phyloP scores from a whole-genome alignment of 805 yeast genomes.

The Cyberlindnera americana region DNA sequence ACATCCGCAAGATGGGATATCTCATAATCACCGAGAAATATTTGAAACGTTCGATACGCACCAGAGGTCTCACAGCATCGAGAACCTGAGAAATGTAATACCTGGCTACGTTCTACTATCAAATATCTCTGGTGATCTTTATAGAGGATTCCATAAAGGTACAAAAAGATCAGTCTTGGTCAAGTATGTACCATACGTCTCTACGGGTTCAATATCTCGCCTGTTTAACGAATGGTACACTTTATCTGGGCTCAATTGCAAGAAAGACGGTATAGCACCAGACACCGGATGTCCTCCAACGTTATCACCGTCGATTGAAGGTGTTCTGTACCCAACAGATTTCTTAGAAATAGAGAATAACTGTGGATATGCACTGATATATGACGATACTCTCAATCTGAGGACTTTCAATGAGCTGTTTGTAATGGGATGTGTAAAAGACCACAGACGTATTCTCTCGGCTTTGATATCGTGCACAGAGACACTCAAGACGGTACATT shows the following conservation, averaged over 20 bases:
- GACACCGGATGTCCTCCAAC: conserved; percentile 10
- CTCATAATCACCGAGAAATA: too few relatives aligned
- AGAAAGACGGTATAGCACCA: background rate
- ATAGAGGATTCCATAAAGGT: conserved; percentile 19
- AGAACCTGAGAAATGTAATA: conserved; percentile 10
- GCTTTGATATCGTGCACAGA: conserved; percentile 25
- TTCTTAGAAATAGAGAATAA: conserved; percentile 12
- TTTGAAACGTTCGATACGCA: conserved; percentile 16
- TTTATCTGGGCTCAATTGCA: conserved; percentile 15
- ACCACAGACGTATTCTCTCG: conserved; percentile 20
- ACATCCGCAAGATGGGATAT: conserved; percentile 12
- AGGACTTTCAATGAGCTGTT: conserved; percentile 18
- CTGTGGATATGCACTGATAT: conserved; percentile 19
- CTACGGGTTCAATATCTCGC: conserved; percentile 22
- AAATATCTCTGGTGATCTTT: conserved; percentile 19
- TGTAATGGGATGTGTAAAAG: conserved; percentile 9
- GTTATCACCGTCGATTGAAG: conserved; percentile 15
- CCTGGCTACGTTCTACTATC: conserved; percentile 21
- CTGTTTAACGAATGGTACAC: conserved; percentile 25
- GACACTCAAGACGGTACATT: conserved; percentile 33
- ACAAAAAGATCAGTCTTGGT: conserved; percentile 19
- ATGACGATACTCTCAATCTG: conserved; percentile 19
- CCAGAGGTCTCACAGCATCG: conserved; percentile 2
- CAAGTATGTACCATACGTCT: conserved; percentile 16
- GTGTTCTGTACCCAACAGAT: conserved; percentile 21